Percentiles rank a stretch among this genome's conserved stretches.
These are phyloP conservation scores for Termitomyces sp. DNA, from an alignment of 768 basidiomycete species.

Conservation along the genomic window DNA sequence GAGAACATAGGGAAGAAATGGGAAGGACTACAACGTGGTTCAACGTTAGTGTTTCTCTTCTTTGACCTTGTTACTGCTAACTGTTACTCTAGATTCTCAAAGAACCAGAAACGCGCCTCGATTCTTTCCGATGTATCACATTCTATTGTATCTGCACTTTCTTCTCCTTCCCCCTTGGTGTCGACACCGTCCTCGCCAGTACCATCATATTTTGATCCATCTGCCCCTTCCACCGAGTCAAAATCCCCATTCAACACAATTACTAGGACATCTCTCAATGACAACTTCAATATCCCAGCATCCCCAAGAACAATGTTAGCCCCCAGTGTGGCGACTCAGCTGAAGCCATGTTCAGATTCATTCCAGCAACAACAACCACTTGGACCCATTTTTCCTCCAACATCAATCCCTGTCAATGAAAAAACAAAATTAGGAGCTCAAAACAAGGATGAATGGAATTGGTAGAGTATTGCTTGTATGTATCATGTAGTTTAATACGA, in stretches of 20 bases:
- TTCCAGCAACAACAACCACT: conserved; percentile 1
- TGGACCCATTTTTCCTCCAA: not conserved
- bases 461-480: conserved; percentile 28
- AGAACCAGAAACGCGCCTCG: conserved; percentile 67
- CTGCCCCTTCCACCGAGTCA: conserved; percentile 8
- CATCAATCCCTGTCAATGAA: not conserved
- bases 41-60: conserved; percentile 41
- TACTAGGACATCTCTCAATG: not conserved
- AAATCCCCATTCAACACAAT: not conserved
- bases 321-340: not conserved
- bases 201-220: conserved; percentile 15
- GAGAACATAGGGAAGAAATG: conserved; percentile 59
- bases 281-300: not conserved
- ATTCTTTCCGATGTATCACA: conserved; percentile 61
- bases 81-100: conserved; percentile 48
- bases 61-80: conserved; percentile 2
- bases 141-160: conserved; percentile 46
- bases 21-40: conserved; percentile 50
- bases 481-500: not conserved
- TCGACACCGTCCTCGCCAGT: conserved; percentile 17
- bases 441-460: conserved; percentile 61
- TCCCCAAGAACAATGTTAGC: not conserved
- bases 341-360: not conserved
- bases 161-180: conserved; percentile 25
- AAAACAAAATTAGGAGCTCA: conserved; percentile 13